Conservation (phyloP, 441 rosid species). For the Lepidium campestre region DNA sequence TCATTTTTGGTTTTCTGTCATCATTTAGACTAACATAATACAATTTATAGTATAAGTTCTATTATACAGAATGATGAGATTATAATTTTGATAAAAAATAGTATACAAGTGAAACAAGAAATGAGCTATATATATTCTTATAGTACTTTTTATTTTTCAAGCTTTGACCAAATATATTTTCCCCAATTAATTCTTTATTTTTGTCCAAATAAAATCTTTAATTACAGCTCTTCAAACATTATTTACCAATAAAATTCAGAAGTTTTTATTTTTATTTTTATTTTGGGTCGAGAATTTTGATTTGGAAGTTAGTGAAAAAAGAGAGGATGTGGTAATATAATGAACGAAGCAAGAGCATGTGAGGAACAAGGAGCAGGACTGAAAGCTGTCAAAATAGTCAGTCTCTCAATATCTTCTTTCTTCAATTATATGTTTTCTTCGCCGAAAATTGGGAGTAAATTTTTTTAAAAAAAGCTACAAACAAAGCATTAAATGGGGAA, state of each 20-base stretch:
- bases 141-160: no score
- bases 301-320: conserved; percentile 13
- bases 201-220: no score
- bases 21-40: no score
- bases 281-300: not conserved
- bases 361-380: conserved; percentile 25
- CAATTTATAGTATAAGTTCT: no score
- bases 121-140: no score
- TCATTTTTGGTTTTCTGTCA: no score
- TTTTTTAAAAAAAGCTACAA: not conserved
- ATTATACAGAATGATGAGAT: no score
- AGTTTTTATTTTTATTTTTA: not conserved
- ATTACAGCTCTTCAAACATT: not conserved
- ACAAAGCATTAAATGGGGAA: conserved; percentile 18
- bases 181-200: no score
- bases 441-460: not conserved
- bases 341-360: conserved; percentile 26
- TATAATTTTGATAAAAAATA: no score
- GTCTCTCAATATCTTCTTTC: not conserved
- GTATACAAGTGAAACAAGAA: no score
- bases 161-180: no score
- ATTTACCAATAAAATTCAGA: not conserved
- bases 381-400: conserved; percentile 23
- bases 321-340: conserved; percentile 15
- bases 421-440: not conserved